Evolutionary conservation across 441 rosid species (phyloP).

Genomic region (Geranium incanum): DNA sequence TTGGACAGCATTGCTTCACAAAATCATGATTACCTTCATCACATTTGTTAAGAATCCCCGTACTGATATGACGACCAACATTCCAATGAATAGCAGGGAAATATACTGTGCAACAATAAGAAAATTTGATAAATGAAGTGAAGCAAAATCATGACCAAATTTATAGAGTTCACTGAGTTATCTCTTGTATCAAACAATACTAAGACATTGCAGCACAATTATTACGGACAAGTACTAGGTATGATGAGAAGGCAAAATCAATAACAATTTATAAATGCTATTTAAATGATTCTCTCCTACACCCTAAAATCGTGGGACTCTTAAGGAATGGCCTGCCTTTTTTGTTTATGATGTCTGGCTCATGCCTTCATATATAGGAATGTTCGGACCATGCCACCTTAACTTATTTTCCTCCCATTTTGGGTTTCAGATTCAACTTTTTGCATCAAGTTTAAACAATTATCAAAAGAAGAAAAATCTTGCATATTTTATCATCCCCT

Average conservation of each 20-base stretch:
- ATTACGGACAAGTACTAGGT: not conserved
- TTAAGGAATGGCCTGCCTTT: too few relatives aligned
- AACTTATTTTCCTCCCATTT: too few relatives aligned
- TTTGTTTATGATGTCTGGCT: too few relatives aligned
- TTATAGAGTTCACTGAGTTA: not conserved
- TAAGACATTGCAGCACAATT: not conserved
- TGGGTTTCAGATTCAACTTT: not conserved
- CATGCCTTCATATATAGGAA: too few relatives aligned
- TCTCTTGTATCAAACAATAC: not conserved
- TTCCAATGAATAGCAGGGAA: conserved; percentile 86
- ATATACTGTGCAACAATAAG: conserved; percentile 55
- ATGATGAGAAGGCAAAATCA: too few relatives aligned
- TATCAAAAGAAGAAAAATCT: not conserved
- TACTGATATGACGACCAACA: conserved; percentile 88
- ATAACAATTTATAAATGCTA: too few relatives aligned
- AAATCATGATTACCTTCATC: conserved; percentile 68
- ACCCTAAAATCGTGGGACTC: too few relatives aligned
- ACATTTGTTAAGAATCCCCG: conserved; percentile 91
- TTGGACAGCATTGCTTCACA: not conserved
- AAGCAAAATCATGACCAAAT: not conserved
- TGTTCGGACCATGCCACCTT: too few relatives aligned
- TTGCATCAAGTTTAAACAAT: not conserved
- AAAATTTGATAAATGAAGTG: not conserved
- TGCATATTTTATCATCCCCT: not conserved
- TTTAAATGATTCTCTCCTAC: too few relatives aligned